A percentile compares a stretch with the other conserved stretches of the same genome.
phyloP scores from a whole-genome alignment of 306 rosid genomes.

The Trifolium repens region DNA sequence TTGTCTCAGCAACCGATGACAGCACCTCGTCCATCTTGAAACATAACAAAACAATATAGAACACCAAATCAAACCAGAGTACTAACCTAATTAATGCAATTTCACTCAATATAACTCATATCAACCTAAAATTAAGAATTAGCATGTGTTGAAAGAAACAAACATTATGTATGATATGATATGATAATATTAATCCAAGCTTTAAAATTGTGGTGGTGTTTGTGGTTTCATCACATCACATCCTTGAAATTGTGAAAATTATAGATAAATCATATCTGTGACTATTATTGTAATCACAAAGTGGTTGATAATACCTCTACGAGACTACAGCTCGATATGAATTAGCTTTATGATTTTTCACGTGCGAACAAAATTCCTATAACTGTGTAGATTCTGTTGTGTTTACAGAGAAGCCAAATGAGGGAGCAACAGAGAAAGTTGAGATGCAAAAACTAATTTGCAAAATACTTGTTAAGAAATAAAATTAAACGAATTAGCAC shows the following conservation, averaged over 20 bases:
- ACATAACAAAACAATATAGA: conserved; percentile 25
- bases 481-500: neutral
- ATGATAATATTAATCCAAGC: neutral
- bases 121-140: neutral
- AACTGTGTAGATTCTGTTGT: neutral
- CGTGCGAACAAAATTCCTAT: neutral
- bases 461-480: neutral
- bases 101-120: neutral
- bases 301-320: neutral
- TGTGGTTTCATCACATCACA: neutral
- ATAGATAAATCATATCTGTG: neutral
- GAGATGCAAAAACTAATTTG: neutral
- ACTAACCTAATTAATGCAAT: neutral
- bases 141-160: neutral
- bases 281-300: neutral
- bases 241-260: neutral
- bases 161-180: neutral
- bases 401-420: neutral
- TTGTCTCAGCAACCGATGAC: conserved; percentile 71
- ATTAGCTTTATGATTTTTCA: neutral
- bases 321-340: neutral
- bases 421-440: neutral
- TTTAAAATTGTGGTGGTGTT: neutral
- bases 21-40: conserved; percentile 66
- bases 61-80: neutral